These are phyloP conservation scores for Phytopythium cucurbitacearum DNA, from an alignment of 352 stramenopile genomes.

Conservation along the genomic window DNA sequence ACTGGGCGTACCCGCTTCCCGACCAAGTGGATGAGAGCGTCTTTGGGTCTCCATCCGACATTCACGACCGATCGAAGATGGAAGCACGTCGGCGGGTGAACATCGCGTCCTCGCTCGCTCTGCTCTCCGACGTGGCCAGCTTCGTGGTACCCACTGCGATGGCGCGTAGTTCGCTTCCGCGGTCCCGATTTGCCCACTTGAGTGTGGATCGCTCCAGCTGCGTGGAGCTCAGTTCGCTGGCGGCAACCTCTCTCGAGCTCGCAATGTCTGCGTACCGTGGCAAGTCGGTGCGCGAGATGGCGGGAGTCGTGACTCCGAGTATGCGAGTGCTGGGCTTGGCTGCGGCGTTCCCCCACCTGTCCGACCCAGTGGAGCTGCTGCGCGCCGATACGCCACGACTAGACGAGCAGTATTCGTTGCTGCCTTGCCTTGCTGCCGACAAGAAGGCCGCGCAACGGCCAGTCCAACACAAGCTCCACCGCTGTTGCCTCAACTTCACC, in stretches of 20 bases:
- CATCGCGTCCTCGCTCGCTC: slow-evolving; percentile 49
- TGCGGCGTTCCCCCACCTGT: slow-evolving; percentile 30
- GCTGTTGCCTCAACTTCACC: slow-evolving; percentile 43
- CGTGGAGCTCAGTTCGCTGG: slow-evolving; percentile 21
- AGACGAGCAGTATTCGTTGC: slow-evolving; percentile 27
- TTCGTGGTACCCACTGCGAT: slow-evolving; percentile 61
- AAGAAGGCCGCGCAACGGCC: slow-evolving; percentile 2
- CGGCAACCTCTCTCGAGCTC: slow-evolving; percentile 50
- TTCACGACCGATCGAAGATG: slow-evolving; percentile 53
- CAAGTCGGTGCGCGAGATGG: slow-evolving; percentile 29
- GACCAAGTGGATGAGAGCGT: slow-evolving; percentile 38
- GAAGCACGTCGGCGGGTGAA: slow-evolving; percentile 59
- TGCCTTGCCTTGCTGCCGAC: slow-evolving; percentile 24
- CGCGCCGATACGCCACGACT: slow-evolving; percentile 6
- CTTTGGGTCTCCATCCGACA: slow-evolving; percentile 27
- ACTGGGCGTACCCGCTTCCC: slow-evolving; percentile 64
- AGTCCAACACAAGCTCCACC: slow-evolving; percentile 17
- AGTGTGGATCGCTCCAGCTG: slow-evolving; percentile 22
- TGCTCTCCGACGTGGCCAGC: slow-evolving; percentile 51
- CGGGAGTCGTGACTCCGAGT: slow-evolving; percentile 39
- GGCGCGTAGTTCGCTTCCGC: slow-evolving; percentile 18
- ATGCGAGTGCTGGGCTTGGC: slow-evolving; percentile 60
- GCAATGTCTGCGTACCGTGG: slow-evolving; percentile 35
- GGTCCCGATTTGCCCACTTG: slow-evolving; percentile 24
- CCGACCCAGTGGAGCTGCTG: slow-evolving; percentile 31